phyloP scores from a whole-genome alignment of 768 basidiomycete species.

The Obba rivulosa region DNA sequence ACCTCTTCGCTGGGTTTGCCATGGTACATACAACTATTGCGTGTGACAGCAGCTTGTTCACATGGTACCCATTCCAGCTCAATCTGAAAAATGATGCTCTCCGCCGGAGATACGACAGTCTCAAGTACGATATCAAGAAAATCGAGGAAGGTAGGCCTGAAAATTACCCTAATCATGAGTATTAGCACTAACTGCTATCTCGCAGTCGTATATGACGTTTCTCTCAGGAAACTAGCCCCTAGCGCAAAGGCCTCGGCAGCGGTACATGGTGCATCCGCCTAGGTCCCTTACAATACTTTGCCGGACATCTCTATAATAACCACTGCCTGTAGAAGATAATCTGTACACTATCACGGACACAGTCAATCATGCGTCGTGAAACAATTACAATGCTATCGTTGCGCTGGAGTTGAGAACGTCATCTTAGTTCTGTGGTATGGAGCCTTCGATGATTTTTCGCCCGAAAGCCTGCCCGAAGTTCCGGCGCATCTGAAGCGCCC shows the following conservation, averaged over 20 bases:
- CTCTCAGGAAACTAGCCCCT: constrained; percentile 58
- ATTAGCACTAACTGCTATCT: neutral
- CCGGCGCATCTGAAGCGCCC: no score
- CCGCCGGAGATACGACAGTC: constrained; percentile 70
- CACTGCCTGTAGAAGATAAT: no score
- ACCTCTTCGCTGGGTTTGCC: constrained; percentile 77
- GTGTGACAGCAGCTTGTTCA: neutral
- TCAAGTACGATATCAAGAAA: constrained; percentile 86
- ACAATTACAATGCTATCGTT: no score
- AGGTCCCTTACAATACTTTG: no score
- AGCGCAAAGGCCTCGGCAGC: neutral
- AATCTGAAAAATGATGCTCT: constrained; percentile 79
- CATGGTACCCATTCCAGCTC: constrained; percentile 37
- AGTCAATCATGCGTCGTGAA: no score
- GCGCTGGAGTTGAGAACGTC: no score
- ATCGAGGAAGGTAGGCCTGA: constrained; percentile 69
- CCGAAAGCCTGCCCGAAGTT: no score
- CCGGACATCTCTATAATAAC: no score
- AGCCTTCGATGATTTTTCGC: no score
- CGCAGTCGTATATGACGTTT: constrained; percentile 81
- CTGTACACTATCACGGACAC: no score
- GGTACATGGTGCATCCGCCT: no score
- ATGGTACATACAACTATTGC: constrained; percentile 47
- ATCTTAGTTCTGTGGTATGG: no score
- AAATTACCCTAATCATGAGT: neutral